Base-by-base conservation (phyloP, 1,284 basidiomycete genomes). In the Ustilago crameri region DNA sequence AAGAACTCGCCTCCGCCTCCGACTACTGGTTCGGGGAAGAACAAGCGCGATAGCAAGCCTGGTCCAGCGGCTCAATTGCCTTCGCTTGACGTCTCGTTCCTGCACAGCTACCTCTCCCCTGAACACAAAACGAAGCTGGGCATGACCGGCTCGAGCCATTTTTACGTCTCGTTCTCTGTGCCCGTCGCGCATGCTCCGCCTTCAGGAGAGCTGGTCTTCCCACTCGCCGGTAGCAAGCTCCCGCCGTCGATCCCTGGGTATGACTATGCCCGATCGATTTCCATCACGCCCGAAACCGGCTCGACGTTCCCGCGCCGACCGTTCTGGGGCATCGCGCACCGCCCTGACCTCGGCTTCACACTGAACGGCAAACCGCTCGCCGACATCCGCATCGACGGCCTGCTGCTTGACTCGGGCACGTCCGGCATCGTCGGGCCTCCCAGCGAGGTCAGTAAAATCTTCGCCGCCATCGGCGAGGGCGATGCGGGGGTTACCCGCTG, bases 321-420 rank as follows among this genome's bases (percentile, higher is more conserved):
- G 2, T 66, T 65, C 17, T 71, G 61, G 62, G 68, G 68, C 17
- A 51, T 71, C 8, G 68, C 68, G 0, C 68, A 71, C 15, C 57
- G 58, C 0, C 37, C 17, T 15, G 62, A 65, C 10, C 44, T 71
- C 7, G 7, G 5, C 0, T 61, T 71, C 8, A n/a, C 23, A 7
- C 42, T 71, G 40, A 51, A 51, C 27, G 47, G 30, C 1, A 2
- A 5, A 1, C 9, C 43, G 1, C 24, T 71, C 0, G 7, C 18
- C 14, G 50, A 65, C 15, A 35, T 71, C 9, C 37, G 40, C 1
- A 47, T 71, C 41, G 68, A 71, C 38, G 68, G 58, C 3, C 10
- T 66, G 0, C 43, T 71, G 14, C 35, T 71, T 9, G 68, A 71
- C 26, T 51, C 50, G 14, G 68, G 68, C 1, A 71, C 68, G 3